These are phyloP conservation scores for Amylostereum areolatum DNA, from an alignment of 1,284 basidiomycete genomes.

Conservation along the genomic window DNA sequence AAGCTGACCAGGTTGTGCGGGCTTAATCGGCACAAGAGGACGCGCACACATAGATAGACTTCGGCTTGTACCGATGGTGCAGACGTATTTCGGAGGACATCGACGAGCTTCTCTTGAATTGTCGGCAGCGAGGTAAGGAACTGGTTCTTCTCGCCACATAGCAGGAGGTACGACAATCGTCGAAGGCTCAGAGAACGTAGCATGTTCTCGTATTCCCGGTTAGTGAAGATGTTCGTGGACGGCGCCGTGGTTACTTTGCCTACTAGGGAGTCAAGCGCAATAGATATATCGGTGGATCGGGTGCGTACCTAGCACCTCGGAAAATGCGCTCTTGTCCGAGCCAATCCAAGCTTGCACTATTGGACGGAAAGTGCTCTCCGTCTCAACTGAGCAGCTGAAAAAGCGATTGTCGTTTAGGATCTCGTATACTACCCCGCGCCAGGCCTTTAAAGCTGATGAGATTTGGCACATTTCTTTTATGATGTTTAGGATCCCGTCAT, in stretches of 20 bases:
- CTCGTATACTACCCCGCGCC: conserved; percentile 79
- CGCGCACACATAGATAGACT: conserved; percentile 90
- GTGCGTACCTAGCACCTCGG: conserved; percentile 72
- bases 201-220: conserved; percentile 90
- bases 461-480: conserved; percentile 77
- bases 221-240: conserved; percentile 95
- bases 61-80: conserved; percentile 89
- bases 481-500: conserved; percentile 60
- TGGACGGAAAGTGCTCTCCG: conserved; percentile 66
- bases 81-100: conserved; percentile 78
- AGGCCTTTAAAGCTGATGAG: conserved; percentile 76
- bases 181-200: conserved; percentile 86
- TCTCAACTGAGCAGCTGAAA: conserved; percentile 66
- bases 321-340: conserved; percentile 81
- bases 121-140: conserved; percentile 86
- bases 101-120: conserved; percentile 96
- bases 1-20: conserved; percentile 91
- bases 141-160: conserved; percentile 84
- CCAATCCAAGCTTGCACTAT: conserved; percentile 81
- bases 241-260: conserved; percentile 81
- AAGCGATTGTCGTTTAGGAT: conserved; percentile 82
- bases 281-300: conserved; percentile 1
- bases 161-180: conserved; percentile 80
- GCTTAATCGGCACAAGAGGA: conserved; percentile 87
- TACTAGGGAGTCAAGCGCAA: conserved; percentile 21